Conservation (phyloP, 2,329 filamentous ascomycete genomes). For the Fusarium brachygibbosum region DNA sequence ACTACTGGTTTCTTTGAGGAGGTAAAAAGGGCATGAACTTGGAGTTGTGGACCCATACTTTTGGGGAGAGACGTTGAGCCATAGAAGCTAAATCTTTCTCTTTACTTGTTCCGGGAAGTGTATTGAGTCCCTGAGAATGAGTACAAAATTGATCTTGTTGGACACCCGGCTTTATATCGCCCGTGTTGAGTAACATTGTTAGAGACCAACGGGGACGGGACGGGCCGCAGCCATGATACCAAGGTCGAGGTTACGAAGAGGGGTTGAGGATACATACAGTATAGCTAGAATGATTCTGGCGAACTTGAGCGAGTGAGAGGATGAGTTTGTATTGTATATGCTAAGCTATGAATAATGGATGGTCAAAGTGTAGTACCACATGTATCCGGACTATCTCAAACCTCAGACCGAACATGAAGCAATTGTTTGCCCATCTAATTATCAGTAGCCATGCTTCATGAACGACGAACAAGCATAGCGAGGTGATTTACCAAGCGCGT, state of each 20-base stretch:
- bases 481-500: too few relatives aligned
- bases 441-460: too few relatives aligned
- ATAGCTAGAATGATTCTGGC: neutral
- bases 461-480: neutral
- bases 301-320: neutral
- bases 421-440: neutral
- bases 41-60: conserved; percentile 48
- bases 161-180: conserved; percentile 21
- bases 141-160: conserved; percentile 40
- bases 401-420: neutral
- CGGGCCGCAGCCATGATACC: conserved; percentile 31
- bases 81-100: conserved; percentile 46
- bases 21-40: conserved; percentile 43
- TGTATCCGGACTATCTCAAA: neutral
- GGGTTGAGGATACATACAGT: conserved; percentile 2
- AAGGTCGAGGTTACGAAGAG: conserved; percentile 6
- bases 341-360: neutral
- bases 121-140: conserved; percentile 30
- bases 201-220: conserved; percentile 9
- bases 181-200: conserved; percentile 9
- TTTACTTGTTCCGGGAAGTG: conserved; percentile 36
- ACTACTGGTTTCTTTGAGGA: conserved; percentile 37
- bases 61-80: conserved; percentile 39
- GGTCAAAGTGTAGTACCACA: too few relatives aligned
- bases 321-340: neutral